phyloP scores from a whole-genome alignment of 495 filamentous ascomycete genomes.

The Chaetomium fimeti region DNA sequence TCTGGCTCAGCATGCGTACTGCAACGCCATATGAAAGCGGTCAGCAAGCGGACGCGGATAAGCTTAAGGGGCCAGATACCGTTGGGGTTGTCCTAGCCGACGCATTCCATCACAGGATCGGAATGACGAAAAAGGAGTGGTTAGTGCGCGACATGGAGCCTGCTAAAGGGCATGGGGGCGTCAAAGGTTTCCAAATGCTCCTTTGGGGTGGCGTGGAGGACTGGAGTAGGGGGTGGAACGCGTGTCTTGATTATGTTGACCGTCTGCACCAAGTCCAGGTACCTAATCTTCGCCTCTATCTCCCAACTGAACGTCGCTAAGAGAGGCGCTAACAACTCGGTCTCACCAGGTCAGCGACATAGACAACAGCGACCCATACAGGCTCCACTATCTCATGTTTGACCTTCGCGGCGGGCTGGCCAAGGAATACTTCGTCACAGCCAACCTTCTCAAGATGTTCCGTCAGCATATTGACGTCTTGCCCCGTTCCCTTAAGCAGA shows the following conservation, averaged over 20 bases:
- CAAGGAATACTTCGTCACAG: conserved; percentile 4
- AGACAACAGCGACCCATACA: neutral
- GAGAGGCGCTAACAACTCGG: neutral
- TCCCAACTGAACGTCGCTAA: neutral
- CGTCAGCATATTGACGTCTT: conserved; percentile 11
- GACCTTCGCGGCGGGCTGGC: conserved; percentile 5
- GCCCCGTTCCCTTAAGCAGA: neutral
- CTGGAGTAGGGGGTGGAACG: neutral
- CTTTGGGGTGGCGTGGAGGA: neutral
- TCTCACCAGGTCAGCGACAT: neutral
- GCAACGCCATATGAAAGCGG: neutral
- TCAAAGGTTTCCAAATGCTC: conserved; percentile 9
- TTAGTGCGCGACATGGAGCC: neutral
- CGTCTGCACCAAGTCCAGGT: conserved; percentile 4
- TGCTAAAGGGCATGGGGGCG: neutral
- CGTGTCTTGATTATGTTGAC: conserved; percentile 2
- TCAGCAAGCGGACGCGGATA: neutral
- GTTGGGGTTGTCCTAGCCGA: neutral
- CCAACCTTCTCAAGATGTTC: conserved; percentile 7
- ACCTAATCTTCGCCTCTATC: neutral
- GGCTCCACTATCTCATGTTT: conserved; percentile 6
- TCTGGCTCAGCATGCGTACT: conserved; percentile 11
- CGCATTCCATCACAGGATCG: neutral
- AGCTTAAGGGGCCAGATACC: neutral
- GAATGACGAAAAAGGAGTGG: conserved; percentile 1